A percentile compares a stretch with the other conserved stretches of the same genome.
Conservation (phyloP, 176 grass and related monocot genomes). For the Musa schizocarpa region DNA sequence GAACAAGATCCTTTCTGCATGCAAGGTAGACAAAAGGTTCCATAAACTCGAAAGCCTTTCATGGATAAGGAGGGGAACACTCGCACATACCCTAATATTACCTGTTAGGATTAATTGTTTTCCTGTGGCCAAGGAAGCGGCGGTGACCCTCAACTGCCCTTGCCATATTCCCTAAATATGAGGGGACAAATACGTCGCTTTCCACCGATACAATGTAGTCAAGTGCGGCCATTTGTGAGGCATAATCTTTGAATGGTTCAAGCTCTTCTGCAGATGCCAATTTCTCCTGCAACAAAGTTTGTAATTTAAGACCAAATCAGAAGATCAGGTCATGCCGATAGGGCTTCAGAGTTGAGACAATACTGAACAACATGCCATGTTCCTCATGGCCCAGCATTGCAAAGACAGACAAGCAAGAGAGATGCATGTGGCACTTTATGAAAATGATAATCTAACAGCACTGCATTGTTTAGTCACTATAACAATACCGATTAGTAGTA, state of each 20-base stretch:
- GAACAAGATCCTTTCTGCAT: slow-evolving; percentile 81
- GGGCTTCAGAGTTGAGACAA: background rate
- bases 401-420: too few relatives aligned
- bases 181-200: slow-evolving; percentile 50
- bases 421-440: too few relatives aligned
- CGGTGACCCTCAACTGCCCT: slow-evolving; percentile 48
- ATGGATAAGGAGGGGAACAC: background rate
- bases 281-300: slow-evolving; percentile 51
- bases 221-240: slow-evolving; percentile 49
- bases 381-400: too few relatives aligned
- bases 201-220: slow-evolving; percentile 55
- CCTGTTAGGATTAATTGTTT: slow-evolving; percentile 83
- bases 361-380: too few relatives aligned
- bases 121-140: slow-evolving; percentile 67
- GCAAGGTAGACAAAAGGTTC: background rate
- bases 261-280: slow-evolving; percentile 72
- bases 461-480: too few relatives aligned
- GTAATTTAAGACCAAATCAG: background rate
- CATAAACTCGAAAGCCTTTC: slow-evolving; percentile 2
- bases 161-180: slow-evolving; percentile 50
- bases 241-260: slow-evolving; percentile 38
- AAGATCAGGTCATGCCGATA: background rate
- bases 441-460: too few relatives aligned
- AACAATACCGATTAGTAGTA: too few relatives aligned
- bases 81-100: slow-evolving; percentile 7